phyloP scores from a whole-genome alignment of 1,139 yeast genomes.

The Scheffersomyces insectosa region DNA sequence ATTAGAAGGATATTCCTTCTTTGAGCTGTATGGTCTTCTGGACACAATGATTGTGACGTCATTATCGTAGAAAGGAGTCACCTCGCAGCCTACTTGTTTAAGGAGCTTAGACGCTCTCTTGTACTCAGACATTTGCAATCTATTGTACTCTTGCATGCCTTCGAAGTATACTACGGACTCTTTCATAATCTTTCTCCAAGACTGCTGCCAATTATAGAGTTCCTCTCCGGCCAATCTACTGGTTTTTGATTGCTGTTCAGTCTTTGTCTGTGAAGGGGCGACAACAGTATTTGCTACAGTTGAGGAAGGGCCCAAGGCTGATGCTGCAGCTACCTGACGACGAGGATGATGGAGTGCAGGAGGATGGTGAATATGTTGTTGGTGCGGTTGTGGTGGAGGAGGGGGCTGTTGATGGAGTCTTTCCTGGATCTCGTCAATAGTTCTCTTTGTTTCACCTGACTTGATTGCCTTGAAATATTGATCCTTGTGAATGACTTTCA shows the following conservation, averaged over 20 bases:
- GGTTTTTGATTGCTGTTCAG: slow-evolving; percentile 8
- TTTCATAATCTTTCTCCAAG: slow-evolving; percentile 79
- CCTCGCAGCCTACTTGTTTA: slow-evolving; percentile 60
- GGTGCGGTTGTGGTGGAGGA: slow-evolving; percentile 1
- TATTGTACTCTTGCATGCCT: slow-evolving; percentile 50
- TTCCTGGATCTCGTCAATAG: slow-evolving; percentile 1
- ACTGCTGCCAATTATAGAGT: slow-evolving; percentile 71
- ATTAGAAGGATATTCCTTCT: slow-evolving; percentile 38
- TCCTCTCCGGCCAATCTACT: slow-evolving; percentile 50
- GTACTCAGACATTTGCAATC: slow-evolving; percentile 47
- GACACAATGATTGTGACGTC: slow-evolving; percentile 82
- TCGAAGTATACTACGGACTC: slow-evolving; percentile 79
- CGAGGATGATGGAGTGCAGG: too few relatives aligned
- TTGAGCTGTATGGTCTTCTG: slow-evolving; percentile 34
- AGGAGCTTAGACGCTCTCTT: slow-evolving; percentile 56
- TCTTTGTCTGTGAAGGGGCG: neutral
- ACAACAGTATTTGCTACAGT: too few relatives aligned
- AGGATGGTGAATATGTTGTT: neutral
- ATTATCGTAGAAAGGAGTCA: slow-evolving; percentile 75
- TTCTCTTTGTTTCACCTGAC: neutral
- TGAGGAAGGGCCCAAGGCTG: too few relatives aligned
- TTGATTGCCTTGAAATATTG: too few relatives aligned
- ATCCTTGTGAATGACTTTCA: too few relatives aligned
- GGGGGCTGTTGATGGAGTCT: neutral
- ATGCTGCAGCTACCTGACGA: too few relatives aligned